Evolutionary conservation across 140 eudicot genomes (phyloP).

Genomic region (Eryngium alpinum): DNA sequence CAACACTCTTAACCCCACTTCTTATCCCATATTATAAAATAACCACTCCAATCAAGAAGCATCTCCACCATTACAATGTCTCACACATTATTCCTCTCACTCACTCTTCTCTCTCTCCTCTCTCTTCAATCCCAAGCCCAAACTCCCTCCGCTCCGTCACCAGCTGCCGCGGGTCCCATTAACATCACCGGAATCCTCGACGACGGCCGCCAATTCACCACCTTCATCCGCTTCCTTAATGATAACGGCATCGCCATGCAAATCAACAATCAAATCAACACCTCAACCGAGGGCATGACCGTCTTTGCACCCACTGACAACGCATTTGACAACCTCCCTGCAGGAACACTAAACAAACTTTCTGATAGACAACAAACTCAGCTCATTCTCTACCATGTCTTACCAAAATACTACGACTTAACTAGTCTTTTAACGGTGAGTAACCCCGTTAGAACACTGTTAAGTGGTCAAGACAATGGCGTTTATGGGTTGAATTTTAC

Average conservation of each 20-base stretch:
- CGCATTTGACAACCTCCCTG: conserved; percentile 63
- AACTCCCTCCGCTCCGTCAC: conserved; percentile 52
- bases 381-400: conserved; percentile 50
- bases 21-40: conserved; percentile 22
- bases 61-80: conserved; percentile 26
- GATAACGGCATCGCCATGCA: conserved; percentile 44
- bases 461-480: conserved; percentile 29
- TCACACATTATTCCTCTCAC: conserved; percentile 3
- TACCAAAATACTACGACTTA: conserved; percentile 44
- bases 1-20: conserved; percentile 15
- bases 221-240: conserved; percentile 44
- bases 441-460: conserved; percentile 51
- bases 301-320: conserved; percentile 80
- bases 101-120: conserved; percentile 29
- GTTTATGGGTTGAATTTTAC: conserved; percentile 40
- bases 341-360: conserved; percentile 58
- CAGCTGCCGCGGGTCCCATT: conserved; percentile 55
- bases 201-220: conserved; percentile 40
- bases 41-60: conserved; percentile 15
- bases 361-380: conserved; percentile 43
- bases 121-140: conserved; percentile 26
- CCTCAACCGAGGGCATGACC: conserved; percentile 73
- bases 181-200: conserved; percentile 59
- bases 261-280: conserved; percentile 60
- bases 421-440: conserved; percentile 32